Evolutionary conservation across 1,284 basidiomycete species (phyloP), one percentile per base, ranked within the genome.

Genomic region (Ceraceosorus guamensis): DNA sequence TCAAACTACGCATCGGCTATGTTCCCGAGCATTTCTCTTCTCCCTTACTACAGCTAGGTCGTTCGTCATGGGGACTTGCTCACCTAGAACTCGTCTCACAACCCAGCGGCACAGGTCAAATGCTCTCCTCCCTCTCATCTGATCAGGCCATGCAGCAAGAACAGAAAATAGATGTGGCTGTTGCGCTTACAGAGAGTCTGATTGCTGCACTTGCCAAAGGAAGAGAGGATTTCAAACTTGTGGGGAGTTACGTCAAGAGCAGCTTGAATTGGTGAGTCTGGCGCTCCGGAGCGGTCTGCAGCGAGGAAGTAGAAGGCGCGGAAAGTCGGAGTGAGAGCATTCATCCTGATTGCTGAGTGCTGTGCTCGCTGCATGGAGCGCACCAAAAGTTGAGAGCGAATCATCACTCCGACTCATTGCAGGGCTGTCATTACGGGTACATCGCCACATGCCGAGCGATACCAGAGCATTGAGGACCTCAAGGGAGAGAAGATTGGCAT

Each of bases 371-470:
- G 24, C 24, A 24, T 24, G 24, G 24, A 24, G 24, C 24, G 24
- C 24, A 24, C 24, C 2, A 1, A 24, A 24, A 24, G 24, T 24
- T 24, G 24, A 24, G 24, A 24, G 24, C 46, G 8, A 47, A 11
- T 6, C 10, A 32, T 32, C 24, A 33, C 14, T 14, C 4, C 1
- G 7, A 41, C 49, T 47, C 3, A 33, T 31, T 11, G 47, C 39
- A 91, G 90, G 90, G 92, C 91, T 0, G 89, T 96, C 31, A 87
- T 91, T 68, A 88, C 91, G 2, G 92, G 92, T 16, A 86, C 83
- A 62, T 83, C 86, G 5, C 34, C 56, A 0, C 50, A 48, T 16
- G 71, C 73, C 2, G 54, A 52, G 18, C 77, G 82, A 61, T 93
- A 86, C 78, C 80, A 88, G 49, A 79, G 79, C 7, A 86, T 96